Percentiles rank a stretch among this genome's conserved stretches.
These are phyloP conservation scores for Choiromyces venosus DNA, from an alignment of 495 filamentous ascomycete species.

Conservation along the genomic window DNA sequence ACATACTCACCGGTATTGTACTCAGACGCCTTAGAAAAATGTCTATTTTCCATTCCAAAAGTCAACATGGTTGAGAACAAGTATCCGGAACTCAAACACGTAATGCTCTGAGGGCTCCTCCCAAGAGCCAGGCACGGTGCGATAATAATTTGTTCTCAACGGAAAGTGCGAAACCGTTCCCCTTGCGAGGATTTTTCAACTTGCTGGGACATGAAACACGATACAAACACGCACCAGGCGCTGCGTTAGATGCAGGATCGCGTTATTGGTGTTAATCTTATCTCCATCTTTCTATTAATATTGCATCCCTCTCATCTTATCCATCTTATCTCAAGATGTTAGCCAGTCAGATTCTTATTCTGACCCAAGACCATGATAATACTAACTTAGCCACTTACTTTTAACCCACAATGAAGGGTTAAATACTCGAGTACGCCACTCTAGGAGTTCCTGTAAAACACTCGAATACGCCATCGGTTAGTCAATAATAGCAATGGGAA, in stretches of 20 bases:
- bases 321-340: neutral
- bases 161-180: neutral
- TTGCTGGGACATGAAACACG: neutral
- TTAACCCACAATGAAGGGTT: neutral
- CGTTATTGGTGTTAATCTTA: neutral
- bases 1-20: neutral
- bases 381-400: neutral
- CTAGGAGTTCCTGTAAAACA: neutral
- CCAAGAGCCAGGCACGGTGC: neutral
- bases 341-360: neutral
- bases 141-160: neutral
- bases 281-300: neutral
- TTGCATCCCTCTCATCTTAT: neutral
- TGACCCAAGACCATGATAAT: neutral
- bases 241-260: neutral
- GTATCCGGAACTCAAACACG: neutral
- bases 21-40: neutral
- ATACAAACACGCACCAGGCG: neutral
- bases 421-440: neutral
- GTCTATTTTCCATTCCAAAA: neutral
- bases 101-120: neutral
- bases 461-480: neutral
- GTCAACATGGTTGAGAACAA: neutral
- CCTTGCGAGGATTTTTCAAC: slow-evolving; percentile 4
- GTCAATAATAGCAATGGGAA: neutral